Evolutionary conservation across 108 stramenopile genomes (phyloP).

Genomic region (Fragilariopsis cylindrus): DNA sequence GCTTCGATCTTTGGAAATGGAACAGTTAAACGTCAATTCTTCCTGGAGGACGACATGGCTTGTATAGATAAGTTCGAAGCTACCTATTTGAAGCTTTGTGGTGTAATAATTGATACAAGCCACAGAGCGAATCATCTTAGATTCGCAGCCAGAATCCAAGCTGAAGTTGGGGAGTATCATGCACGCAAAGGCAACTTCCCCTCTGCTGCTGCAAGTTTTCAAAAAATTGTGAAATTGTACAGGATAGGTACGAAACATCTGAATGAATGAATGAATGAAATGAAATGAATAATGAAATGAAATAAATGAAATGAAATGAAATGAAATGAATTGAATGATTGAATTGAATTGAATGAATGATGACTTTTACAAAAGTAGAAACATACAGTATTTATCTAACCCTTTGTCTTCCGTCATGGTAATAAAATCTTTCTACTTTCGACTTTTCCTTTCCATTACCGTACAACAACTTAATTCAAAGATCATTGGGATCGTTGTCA

Average conservation of each 20-base stretch:
- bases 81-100: conserved; percentile 56
- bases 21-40: conserved; percentile 20
- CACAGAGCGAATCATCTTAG: conserved; percentile 52
- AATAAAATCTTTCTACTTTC: too few relatives aligned
- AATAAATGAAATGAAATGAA: too few relatives aligned
- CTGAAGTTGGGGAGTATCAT: conserved; percentile 66
- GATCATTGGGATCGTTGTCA: conserved; percentile 77
- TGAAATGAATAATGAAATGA: too few relatives aligned
- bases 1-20: not conserved
- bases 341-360: too few relatives aligned
- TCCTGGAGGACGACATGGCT: conserved; percentile 22
- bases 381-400: too few relatives aligned
- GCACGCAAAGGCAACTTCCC: conserved; percentile 55
- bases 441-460: too few relatives aligned
- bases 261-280: too few relatives aligned
- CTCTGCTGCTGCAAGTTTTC: conserved; percentile 50
- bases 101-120: conserved; percentile 50
- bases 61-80: conserved; percentile 45
- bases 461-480: not conserved
- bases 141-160: conserved; percentile 57
- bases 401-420: too few relatives aligned
- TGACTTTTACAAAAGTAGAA: too few relatives aligned
- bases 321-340: too few relatives aligned
- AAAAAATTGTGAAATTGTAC: conserved; percentile 55
- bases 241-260: conserved; percentile 3